These are phyloP conservation scores for Funneliformis caledonium DNA, from an alignment of 371 early-diverging fungal species.

Conservation along the genomic window DNA sequence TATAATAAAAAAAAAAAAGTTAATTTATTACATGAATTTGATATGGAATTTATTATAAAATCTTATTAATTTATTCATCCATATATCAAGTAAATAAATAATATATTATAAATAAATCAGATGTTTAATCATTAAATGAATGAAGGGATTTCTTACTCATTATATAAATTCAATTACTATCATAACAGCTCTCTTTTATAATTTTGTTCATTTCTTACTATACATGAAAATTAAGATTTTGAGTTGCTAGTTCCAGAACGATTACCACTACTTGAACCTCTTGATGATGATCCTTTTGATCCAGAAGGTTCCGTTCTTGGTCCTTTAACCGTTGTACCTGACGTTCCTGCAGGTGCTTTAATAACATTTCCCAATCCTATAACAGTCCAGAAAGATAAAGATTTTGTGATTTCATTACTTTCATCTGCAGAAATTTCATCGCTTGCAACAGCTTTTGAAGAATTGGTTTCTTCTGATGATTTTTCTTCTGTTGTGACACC, in stretches of 20 bases:
- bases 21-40: no score
- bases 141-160: no score
- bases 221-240: no score
- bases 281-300: neutral
- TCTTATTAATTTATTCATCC: no score
- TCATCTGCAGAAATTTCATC: slow-evolving; percentile 15
- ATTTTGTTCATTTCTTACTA: no score
- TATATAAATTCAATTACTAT: no score
- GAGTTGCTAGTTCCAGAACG: neutral
- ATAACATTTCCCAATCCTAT: slow-evolving; percentile 63
- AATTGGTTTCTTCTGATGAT: slow-evolving; percentile 9
- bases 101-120: no score
- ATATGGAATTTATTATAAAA: no score
- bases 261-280: neutral
- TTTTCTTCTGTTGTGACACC: slow-evolving; percentile 36
- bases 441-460: neutral
- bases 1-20: no score
- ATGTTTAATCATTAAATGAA: no score
- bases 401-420: slow-evolving; percentile 42
- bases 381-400: slow-evolving; percentile 66
- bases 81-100: no score
- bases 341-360: neutral
- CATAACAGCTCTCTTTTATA: no score
- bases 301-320: neutral
- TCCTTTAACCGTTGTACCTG: neutral